A percentile compares a stretch with the other conserved stretches of the same genome.
Conservation (phyloP, 2,329 filamentous ascomycete species). For the Chrysoporthe deuterocubensis region DNA sequence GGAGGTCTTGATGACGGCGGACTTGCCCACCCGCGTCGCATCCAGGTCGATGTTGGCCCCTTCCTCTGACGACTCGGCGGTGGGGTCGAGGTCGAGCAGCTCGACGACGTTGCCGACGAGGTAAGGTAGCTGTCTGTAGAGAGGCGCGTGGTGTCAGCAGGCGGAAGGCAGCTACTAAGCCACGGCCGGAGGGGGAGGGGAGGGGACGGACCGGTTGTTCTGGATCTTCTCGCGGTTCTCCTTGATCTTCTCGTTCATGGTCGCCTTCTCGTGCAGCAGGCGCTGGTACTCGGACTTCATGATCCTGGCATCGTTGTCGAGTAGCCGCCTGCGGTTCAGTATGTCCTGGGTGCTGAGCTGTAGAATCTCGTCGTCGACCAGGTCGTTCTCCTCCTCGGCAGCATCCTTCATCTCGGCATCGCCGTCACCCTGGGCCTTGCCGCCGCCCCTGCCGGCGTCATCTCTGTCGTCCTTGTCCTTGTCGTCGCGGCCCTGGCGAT, state of each 20-base stretch:
- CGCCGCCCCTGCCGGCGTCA: constrained; percentile 59
- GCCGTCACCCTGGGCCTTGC: constrained; percentile 60
- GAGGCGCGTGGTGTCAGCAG: constrained; percentile 29
- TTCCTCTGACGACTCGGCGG: constrained; percentile 93
- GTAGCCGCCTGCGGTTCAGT: constrained; percentile 82
- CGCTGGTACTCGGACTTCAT: constrained; percentile 98
- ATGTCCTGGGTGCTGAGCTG: constrained; percentile 94
- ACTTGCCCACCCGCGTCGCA: constrained; percentile 95
- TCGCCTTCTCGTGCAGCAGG: constrained; percentile 90
- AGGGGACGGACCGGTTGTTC: constrained; percentile 80
- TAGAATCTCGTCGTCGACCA: constrained; percentile 92
- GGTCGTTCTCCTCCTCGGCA: constrained; percentile 67
- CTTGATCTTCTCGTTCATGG: constrained; percentile 99
- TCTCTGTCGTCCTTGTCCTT: constrained; percentile 51
- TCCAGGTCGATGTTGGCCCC: constrained; percentile 98
- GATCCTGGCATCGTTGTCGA: constrained; percentile 97
- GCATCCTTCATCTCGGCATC: constrained; percentile 94
- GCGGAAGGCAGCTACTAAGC: constrained; percentile 1
- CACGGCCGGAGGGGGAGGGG: constrained; percentile 1
- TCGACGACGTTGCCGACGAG: constrained; percentile 98
- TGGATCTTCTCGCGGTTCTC: constrained; percentile 99
- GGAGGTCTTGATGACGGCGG: constrained; percentile 98
- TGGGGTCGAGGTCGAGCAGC: constrained; percentile 93
- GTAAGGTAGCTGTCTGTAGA: constrained; percentile 88
- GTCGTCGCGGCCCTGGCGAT: constrained; percentile 75